phyloP scores from a whole-genome alignment of 2,329 filamentous ascomycete genomes.

The Huntiella moniliformis region DNA sequence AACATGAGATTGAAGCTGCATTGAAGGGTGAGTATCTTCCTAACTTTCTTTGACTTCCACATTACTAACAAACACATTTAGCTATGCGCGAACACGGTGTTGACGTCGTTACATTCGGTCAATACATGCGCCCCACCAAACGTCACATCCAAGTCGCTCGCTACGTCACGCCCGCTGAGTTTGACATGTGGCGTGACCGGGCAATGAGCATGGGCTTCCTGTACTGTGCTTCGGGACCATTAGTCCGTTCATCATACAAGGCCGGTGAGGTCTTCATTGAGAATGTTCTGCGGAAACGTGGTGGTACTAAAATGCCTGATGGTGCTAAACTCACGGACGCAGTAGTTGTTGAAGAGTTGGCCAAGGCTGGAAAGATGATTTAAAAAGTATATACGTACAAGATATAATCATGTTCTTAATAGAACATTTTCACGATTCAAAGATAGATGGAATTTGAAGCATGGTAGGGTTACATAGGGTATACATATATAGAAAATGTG shows the following conservation, averaged over 20 bases:
- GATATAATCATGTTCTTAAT: not conserved
- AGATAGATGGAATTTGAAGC: too few relatives aligned
- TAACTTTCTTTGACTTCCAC: not conserved
- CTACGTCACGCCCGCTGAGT: slow-evolving; percentile 79
- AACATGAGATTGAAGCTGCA: slow-evolving; percentile 65
- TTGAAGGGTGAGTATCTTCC: slow-evolving; percentile 36
- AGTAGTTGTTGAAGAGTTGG: slow-evolving; percentile 20
- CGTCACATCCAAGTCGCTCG: slow-evolving; percentile 92
- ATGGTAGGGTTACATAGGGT: too few relatives aligned
- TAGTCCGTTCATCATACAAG: slow-evolving; percentile 93
- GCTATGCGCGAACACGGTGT: slow-evolving; percentile 66
- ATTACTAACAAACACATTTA: slow-evolving; percentile 15
- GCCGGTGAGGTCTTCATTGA: slow-evolving; percentile 97
- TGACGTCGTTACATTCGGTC: slow-evolving; percentile 96
- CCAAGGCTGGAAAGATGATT: slow-evolving; percentile 10
- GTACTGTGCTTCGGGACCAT: slow-evolving; percentile 83
- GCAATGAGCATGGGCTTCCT: slow-evolving; percentile 91
- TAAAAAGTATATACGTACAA: too few relatives aligned
- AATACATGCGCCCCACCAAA: slow-evolving; percentile 99
- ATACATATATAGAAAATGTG: too few relatives aligned
- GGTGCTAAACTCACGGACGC: slow-evolving; percentile 21
- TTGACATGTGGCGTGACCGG: slow-evolving; percentile 78
- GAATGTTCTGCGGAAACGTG: slow-evolving; percentile 81
- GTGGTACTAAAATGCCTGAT: slow-evolving; percentile 14
- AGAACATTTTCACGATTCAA: not conserved